These are phyloP conservation scores for Pestalotiopsis sp. DNA, from an alignment of 2,329 filamentous ascomycete genomes.

Conservation along the genomic window DNA sequence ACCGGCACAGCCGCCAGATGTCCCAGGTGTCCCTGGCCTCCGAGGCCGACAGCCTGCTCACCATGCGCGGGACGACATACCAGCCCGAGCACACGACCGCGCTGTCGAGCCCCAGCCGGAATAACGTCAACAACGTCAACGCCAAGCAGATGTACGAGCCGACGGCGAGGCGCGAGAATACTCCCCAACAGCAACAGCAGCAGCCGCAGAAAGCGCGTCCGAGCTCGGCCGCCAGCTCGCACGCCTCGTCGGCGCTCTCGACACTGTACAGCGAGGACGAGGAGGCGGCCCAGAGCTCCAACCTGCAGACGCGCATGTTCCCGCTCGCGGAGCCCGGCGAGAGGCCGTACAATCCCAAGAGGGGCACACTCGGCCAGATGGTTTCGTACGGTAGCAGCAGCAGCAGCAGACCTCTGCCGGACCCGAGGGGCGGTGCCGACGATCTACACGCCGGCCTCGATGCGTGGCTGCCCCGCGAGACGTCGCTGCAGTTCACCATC, in stretches of 20 bases:
- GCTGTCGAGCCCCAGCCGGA: constrained; percentile 47
- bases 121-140: neutral
- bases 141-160: neutral
- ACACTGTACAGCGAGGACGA: constrained; percentile 61
- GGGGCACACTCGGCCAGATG: constrained; percentile 2
- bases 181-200: neutral
- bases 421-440: neutral
- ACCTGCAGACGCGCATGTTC: neutral
- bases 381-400: neutral
- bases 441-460: neutral
- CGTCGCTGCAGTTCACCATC: constrained; percentile 18
- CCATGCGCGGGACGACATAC: constrained; percentile 33
- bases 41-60: constrained; percentile 45
- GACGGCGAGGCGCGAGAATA: neutral
- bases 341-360: constrained; percentile 17
- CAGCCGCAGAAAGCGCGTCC: constrained; percentile 17
- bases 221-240: constrained; percentile 40
- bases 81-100: constrained; percentile 38
- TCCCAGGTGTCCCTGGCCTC: constrained; percentile 38
- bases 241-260: constrained; percentile 54
- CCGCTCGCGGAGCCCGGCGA: constrained; percentile 12
- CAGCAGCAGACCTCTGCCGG: no score
- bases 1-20: constrained; percentile 26
- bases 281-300: constrained; percentile 17
- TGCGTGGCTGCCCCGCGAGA: constrained; percentile 9